These are phyloP conservation scores for Psilocybe tampanensis DNA, from an alignment of 768 basidiomycete genomes.

Conservation along the genomic window DNA sequence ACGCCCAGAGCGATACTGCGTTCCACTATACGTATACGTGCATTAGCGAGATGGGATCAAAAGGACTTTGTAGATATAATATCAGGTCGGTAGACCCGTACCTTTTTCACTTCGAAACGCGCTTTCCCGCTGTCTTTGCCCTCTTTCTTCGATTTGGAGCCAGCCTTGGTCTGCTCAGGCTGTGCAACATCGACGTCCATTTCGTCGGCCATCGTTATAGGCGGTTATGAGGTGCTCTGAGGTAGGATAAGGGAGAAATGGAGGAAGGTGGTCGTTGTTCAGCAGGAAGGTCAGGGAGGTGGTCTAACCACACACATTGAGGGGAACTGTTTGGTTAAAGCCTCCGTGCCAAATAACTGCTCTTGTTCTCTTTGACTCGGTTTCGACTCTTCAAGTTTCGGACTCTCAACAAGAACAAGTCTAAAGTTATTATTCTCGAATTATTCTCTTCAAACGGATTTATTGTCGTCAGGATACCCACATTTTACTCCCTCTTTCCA, in stretches of 20 bases:
- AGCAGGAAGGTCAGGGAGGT: not conserved
- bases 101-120: constrained; percentile 99
- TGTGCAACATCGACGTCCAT: constrained; percentile 60
- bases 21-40: constrained; percentile 74
- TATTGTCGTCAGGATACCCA: not conserved
- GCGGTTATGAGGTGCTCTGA: not conserved
- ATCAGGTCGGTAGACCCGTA: too few species aligned
- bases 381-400: too few species aligned
- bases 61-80: too few species aligned
- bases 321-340: not conserved
- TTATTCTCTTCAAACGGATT: too few species aligned
- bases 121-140: constrained; percentile 67
- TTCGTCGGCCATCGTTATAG: constrained; percentile 47
- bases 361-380: not conserved
- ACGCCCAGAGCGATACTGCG: constrained; percentile 97
- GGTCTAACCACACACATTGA: not conserved
- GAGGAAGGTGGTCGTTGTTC: not conserved
- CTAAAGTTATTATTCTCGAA: too few species aligned
- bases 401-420: too few species aligned
- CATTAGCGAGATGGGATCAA: not conserved
- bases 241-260: not conserved
- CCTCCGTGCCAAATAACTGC: not conserved
- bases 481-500: not conserved
- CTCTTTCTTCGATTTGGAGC: constrained; percentile 49
- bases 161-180: constrained; percentile 37